Evolutionary conservation across 2,329 filamentous ascomycete species (phyloP).

Genomic region (Botrytis galanthina): DNA sequence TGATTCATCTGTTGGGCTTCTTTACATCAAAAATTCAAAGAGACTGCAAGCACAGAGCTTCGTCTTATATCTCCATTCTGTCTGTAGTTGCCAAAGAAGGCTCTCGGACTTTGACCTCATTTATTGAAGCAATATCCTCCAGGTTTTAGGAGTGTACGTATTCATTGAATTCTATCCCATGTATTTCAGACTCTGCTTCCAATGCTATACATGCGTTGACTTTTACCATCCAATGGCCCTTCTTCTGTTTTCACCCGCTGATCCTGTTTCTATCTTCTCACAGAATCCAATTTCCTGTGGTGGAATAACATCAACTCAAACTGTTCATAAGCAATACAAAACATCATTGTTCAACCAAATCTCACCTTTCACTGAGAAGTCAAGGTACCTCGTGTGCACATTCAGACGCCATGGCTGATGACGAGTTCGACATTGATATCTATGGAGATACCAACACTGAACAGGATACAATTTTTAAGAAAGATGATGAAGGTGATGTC

Average conservation of each 20-base stretch:
- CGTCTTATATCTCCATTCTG: constrained; percentile 50
- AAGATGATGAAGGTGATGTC: constrained; percentile 40
- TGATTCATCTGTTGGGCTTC: constrained; percentile 20
- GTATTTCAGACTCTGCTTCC: constrained; percentile 32
- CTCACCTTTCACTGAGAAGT: background rate
- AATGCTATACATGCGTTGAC: constrained; percentile 24
- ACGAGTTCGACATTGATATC: constrained; percentile 71
- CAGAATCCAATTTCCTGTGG: constrained; percentile 36
- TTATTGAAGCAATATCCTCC: constrained; percentile 33
- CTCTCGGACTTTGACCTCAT: constrained; percentile 37
- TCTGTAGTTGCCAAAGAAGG: constrained; percentile 39
- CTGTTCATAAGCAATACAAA: constrained; percentile 33
- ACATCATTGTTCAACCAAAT: constrained; percentile 24
- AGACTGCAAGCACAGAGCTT: constrained; percentile 63
- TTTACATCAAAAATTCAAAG: constrained; percentile 29
- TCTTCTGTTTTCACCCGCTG: constrained; percentile 37
- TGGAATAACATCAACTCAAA: constrained; percentile 31
- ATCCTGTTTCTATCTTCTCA: constrained; percentile 33
- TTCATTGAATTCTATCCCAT: constrained; percentile 40
- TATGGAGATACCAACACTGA: constrained; percentile 60
- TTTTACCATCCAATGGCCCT: constrained; percentile 17
- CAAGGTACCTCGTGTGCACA: constrained; percentile 19
- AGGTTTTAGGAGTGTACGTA: constrained; percentile 41
- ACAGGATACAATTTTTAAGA: constrained; percentile 41
- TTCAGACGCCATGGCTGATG: constrained; percentile 57